Conservation (phyloP, 768 basidiomycete species). For the Rossbeevera mucosa region DNA sequence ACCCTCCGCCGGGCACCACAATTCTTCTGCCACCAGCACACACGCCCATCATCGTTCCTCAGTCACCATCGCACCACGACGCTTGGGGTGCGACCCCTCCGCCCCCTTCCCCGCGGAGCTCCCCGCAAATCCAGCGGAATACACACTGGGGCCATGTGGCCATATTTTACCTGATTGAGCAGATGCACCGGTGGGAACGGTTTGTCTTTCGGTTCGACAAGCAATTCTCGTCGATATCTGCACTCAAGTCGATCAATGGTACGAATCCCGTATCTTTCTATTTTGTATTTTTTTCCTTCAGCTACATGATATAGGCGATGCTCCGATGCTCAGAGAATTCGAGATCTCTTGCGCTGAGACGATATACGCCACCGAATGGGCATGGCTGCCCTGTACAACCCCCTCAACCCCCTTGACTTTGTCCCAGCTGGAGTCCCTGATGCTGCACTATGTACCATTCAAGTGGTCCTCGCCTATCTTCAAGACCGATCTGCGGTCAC, state of each 20-base stretch:
- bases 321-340: slow-evolving; percentile 70
- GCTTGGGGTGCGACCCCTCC: slow-evolving; percentile 36
- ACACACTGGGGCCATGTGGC: slow-evolving; percentile 79
- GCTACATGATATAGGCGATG: slow-evolving; percentile 46
- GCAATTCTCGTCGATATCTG: slow-evolving; percentile 67
- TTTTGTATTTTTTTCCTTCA: neutral
- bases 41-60: slow-evolving; percentile 45
- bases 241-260: slow-evolving; percentile 72
- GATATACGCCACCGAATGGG: slow-evolving; percentile 59
- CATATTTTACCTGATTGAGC: slow-evolving; percentile 71
- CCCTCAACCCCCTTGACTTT: slow-evolving; percentile 34
- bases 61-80: slow-evolving; percentile 38
- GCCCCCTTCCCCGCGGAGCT: slow-evolving; percentile 23
- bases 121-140: slow-evolving; percentile 39
- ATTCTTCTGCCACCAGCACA: slow-evolving; percentile 35
- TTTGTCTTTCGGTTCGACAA: slow-evolving; percentile 79
- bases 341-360: slow-evolving; percentile 71
- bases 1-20: slow-evolving; percentile 22
- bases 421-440: slow-evolving; percentile 51
- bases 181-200: slow-evolving; percentile 79
- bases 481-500: slow-evolving; percentile 48
- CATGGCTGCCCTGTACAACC: slow-evolving; percentile 61
- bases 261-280: slow-evolving; percentile 18
- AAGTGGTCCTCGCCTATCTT: slow-evolving; percentile 76
- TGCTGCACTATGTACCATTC: slow-evolving; percentile 69